Evolutionary conservation across 352 stramenopile genomes (phyloP).

Genomic region (Chrysophaeum taylorii): DNA sequence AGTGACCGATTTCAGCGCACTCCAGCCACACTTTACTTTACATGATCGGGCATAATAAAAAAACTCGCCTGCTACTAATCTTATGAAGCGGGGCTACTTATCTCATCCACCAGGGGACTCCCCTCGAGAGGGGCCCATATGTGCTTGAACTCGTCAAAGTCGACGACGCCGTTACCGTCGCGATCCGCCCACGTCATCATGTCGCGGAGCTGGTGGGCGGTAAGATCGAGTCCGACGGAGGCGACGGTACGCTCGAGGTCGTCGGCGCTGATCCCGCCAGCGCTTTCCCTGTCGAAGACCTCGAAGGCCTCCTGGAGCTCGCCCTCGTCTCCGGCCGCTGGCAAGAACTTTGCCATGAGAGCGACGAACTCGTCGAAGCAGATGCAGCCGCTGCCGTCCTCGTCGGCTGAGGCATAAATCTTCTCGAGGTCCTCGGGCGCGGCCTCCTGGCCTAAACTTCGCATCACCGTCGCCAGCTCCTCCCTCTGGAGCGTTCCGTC

Average conservation of each 20-base stretch:
- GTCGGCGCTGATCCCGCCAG: conserved; percentile 88
- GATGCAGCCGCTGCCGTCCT: conserved; percentile 97
- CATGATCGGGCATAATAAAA: no score
- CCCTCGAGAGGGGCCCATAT: no score
- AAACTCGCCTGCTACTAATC: no score
- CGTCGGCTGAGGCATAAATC: conserved; percentile 99
- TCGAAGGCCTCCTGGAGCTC: conserved; percentile 85
- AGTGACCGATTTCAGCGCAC: no score
- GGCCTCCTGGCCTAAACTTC: conserved; percentile 87
- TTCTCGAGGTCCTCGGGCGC: conserved; percentile 92
- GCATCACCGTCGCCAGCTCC: conserved; percentile 93
- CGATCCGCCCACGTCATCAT: conserved; percentile 95
- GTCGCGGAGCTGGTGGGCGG: conserved; percentile 89
- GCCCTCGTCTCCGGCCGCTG: conserved; percentile 90
- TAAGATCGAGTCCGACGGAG: conserved; percentile 92
- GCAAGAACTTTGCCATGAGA: conserved; percentile 98
- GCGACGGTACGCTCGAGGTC: conserved; percentile 95
- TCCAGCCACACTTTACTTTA: no score
- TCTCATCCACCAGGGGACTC: no score
- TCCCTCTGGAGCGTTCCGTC: conserved; percentile 93
- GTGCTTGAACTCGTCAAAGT: conserved; percentile 98
- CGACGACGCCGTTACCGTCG: conserved; percentile 92
- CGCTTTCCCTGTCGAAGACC: conserved; percentile 84
- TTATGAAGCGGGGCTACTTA: no score
- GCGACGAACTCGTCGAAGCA: conserved; percentile 99